These are phyloP conservation scores for Drosera capensis DNA, from an alignment of 148 eudicot genomes.

Conservation along the genomic window DNA sequence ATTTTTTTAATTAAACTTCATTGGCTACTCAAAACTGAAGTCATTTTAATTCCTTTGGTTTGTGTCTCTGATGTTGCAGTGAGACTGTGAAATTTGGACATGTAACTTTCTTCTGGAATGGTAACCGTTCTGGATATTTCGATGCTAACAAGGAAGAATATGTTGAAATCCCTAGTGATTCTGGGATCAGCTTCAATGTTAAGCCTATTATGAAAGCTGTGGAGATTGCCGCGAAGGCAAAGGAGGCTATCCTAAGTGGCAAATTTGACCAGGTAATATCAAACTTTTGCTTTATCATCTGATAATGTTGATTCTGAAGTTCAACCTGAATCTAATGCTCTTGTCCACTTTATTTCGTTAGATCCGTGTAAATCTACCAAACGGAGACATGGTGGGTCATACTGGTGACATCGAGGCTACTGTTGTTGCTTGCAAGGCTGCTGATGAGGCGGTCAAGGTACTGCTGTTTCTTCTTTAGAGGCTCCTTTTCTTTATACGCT, in stretches of 20 bases:
- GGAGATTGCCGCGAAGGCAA: slow-evolving; percentile 80
- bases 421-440: slow-evolving; percentile 75
- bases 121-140: slow-evolving; percentile 80
- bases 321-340: not conserved
- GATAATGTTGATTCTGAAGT: not conserved
- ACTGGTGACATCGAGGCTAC: slow-evolving; percentile 89
- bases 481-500: not conserved
- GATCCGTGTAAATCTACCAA: slow-evolving; percentile 91
- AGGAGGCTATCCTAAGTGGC: slow-evolving; percentile 78
- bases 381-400: slow-evolving; percentile 93
- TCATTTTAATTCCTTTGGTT: not conserved
- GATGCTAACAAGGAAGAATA: slow-evolving; percentile 83
- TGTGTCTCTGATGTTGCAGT: slow-evolving; percentile 14
- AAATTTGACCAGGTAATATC: slow-evolving; percentile 67
- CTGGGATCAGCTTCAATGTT: slow-evolving; percentile 72
- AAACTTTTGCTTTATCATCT: not conserved
- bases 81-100: slow-evolving; percentile 98
- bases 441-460: slow-evolving; percentile 97
- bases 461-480: not conserved
- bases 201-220: slow-evolving; percentile 85
- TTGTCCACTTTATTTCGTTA: slow-evolving; percentile 9
- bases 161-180: slow-evolving; percentile 85
- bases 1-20: too few relatives aligned
- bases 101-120: slow-evolving; percentile 94
- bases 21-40: too few relatives aligned